Conservation (phyloP, 768 basidiomycete genomes). For the Macrolepiota albuminosa region DNA sequence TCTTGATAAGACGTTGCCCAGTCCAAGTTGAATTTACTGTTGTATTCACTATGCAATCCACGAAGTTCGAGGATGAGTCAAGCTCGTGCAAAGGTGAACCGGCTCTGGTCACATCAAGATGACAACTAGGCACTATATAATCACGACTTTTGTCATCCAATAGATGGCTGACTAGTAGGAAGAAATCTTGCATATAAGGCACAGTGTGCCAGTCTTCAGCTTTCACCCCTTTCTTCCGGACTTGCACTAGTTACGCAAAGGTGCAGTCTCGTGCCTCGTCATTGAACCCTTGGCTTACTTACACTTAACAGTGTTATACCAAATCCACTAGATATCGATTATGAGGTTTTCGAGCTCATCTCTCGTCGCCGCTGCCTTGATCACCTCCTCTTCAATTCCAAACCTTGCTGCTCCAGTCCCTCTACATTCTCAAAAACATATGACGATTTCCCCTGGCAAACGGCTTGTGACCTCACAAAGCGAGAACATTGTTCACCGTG, state of each 20-base stretch:
- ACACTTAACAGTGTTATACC: neutral
- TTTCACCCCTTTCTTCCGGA: constrained; percentile 12
- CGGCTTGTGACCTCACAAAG: constrained; percentile 13
- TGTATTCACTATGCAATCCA: neutral
- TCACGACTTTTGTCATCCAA: neutral
- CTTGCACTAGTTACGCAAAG: constrained; percentile 1
- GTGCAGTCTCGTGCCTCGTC: neutral
- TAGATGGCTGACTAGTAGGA: neutral
- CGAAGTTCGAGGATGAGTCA: neutral
- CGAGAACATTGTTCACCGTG: constrained; percentile 7
- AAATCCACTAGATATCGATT: constrained; percentile 11
- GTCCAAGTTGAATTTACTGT: neutral
- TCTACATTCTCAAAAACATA: constrained; percentile 21
- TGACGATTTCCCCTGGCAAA: constrained; percentile 21
- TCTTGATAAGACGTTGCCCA: neutral
- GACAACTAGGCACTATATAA: no score
- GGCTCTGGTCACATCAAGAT: no score
- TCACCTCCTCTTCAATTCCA: constrained; percentile 46
- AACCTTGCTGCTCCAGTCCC: constrained; percentile 39
- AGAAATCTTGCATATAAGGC: neutral
- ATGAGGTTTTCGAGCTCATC: constrained; percentile 50
- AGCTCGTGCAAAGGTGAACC: neutral
- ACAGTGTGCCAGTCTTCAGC: neutral
- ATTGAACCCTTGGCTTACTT: neutral
- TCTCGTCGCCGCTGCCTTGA: constrained; percentile 42